Conservation (phyloP, 1,284 basidiomycete genomes). For the Stereum hirsutum region DNA sequence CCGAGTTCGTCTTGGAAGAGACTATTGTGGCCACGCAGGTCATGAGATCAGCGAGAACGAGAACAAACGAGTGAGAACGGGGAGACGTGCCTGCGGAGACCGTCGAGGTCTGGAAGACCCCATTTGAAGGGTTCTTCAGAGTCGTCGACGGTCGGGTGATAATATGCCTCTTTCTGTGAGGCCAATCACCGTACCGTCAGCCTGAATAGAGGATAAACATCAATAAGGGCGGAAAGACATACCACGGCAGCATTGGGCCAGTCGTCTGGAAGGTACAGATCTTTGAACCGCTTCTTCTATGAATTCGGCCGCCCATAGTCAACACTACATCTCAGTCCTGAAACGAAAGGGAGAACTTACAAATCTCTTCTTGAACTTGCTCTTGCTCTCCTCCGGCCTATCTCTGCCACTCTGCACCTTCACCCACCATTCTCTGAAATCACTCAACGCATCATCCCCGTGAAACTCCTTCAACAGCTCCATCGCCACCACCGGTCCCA, state of each 20-base stretch:
- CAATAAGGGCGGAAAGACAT: no score
- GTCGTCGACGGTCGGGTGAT: conserved; percentile 82
- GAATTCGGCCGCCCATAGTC: background rate
- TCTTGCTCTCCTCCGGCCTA: conserved; percentile 57
- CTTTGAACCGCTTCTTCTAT: conserved; percentile 86
- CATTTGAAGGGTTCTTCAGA: conserved; percentile 95
- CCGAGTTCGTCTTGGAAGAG: conserved; percentile 81
- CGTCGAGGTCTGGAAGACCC: conserved; percentile 94
- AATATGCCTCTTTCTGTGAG: conserved; percentile 84
- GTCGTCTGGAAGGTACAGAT: conserved; percentile 72
- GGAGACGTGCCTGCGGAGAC: conserved; percentile 64
- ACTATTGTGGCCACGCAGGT: conserved; percentile 28
- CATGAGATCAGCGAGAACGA: background rate
- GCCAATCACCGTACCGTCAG: no score
- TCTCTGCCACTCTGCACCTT: conserved; percentile 92
- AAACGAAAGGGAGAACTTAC: conserved; percentile 37
- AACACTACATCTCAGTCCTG: background rate
- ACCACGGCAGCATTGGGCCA: conserved; percentile 93
- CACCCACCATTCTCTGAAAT: conserved; percentile 93
- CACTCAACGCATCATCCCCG: conserved; percentile 71
- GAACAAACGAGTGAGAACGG: background rate
- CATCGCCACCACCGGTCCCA: conserved; percentile 96
- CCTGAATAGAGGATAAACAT: background rate
- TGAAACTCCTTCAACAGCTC: conserved; percentile 90
- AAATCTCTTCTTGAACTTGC: conserved; percentile 77